Base-by-base conservation (phyloP, 495 filamentous ascomycete species). In the Platismatia glauca region DNA sequence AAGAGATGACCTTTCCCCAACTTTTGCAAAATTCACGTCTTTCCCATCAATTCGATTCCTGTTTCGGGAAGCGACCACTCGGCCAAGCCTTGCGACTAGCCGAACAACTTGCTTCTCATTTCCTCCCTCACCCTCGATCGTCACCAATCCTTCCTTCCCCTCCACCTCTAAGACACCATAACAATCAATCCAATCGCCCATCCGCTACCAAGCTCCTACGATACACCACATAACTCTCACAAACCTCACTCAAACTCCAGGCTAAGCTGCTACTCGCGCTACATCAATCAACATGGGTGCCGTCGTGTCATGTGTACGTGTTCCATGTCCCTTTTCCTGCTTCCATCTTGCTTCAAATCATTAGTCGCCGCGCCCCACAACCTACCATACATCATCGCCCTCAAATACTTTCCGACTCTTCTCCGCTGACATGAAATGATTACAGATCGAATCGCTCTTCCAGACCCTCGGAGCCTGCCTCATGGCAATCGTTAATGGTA, bases 251-350 rank as follows among this genome's bases (percentile, higher is more conserved):
- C 44, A 69, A 4, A 55, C 33, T 58, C 50, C 53, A 64, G 64
- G 12, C 43, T 53, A 65, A 68, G 57, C 41, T 44, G 59, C 60
- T 62, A 44, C 56, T 62, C 34, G 57, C 65, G 57, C 27, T 59
- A 18, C 31, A 37, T 66, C 71, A 60, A 65, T 72, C 79, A 89
- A 77, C 71, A 97, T 97, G 93, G 93, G 93, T 78, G 92, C 89
- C 77, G 89, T 97, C 73, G 82, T 95, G 64, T 96, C 91, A 75
- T 96, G 93, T 69, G 93, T 97, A 92, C 68, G 91, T 86, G 62
- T 33, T 55, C 59, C 48, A 61, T 58, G 43, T 34, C 24, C 13
- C 24, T 55, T 27, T 20, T 33, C 20, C 16, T 13, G 15, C 50
- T 33, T 16, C 3, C 12, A 52, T 7, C 12, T 16, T 29, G 46